Evolutionary conservation across 2,329 filamentous ascomycete genomes (phyloP).

Genomic region (Ceratocystis alfenasii): DNA sequence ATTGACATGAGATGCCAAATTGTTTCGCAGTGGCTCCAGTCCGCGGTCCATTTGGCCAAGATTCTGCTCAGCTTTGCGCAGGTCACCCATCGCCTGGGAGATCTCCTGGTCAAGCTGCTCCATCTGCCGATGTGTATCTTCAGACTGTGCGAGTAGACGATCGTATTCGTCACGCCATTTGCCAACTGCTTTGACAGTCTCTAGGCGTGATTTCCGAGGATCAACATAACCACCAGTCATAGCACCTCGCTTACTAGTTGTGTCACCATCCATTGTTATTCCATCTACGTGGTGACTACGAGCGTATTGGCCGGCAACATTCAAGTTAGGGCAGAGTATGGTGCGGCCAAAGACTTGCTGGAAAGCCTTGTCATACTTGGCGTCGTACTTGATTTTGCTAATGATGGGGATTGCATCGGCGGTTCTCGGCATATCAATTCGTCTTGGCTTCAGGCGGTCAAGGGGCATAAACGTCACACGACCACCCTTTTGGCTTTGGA

Average conservation of each 20-base stretch:
- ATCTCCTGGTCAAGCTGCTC: conserved; percentile 79
- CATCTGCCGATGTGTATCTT: conserved; percentile 56
- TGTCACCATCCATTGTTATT: conserved; percentile 89
- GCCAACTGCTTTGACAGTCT: conserved; percentile 63
- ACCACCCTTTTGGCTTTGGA: conserved; percentile 70
- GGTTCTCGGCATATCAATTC: conserved; percentile 67
- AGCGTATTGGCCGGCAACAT: conserved; percentile 80
- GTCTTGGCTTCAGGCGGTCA: conserved; percentile 61
- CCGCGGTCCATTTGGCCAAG: conserved; percentile 67
- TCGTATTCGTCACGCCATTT: conserved; percentile 68
- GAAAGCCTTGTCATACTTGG: conserved; percentile 70
- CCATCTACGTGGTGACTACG: conserved; percentile 83
- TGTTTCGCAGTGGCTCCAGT: conserved; percentile 66
- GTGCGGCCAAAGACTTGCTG: conserved; percentile 92
- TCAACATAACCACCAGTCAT: conserved; percentile 94
- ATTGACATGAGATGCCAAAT: conserved; percentile 62
- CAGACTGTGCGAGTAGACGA: conserved; percentile 48
- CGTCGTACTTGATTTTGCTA: conserved; percentile 70
- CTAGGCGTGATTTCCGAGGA: conserved; percentile 70
- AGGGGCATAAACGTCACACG: conserved; percentile 92
- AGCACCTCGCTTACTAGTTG: conserved; percentile 86
- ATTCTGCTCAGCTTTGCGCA: conserved; percentile 72
- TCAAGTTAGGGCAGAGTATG: conserved; percentile 82
- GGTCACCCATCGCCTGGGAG: conserved; percentile 69
- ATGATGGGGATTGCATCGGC: conserved; percentile 80